Evolutionary conservation across 78 protist species (phyloP).

Genomic region (Ministeria vibrans): DNA sequence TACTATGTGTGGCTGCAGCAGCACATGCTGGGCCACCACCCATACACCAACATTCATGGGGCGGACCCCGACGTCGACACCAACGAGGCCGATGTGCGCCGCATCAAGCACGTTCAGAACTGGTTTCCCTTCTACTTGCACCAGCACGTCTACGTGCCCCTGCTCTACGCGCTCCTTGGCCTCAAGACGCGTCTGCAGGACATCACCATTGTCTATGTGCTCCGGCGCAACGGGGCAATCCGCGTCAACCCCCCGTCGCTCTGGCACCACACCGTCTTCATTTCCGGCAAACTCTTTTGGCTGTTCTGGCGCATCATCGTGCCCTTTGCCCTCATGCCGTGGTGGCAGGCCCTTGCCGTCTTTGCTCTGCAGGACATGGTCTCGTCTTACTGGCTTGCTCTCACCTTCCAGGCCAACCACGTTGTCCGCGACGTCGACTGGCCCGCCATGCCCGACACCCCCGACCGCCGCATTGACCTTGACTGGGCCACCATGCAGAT

Average conservation of each 20-base stretch:
- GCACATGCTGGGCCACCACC: conserved; percentile 37
- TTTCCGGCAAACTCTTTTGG: conserved; percentile 15
- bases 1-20: conserved; percentile 25
- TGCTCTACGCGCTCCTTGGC: conserved; percentile 23
- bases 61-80: conserved; percentile 34
- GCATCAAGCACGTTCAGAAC: conserved; percentile 16
- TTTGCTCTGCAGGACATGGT: conserved; percentile 12
- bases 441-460: conserved; percentile 21
- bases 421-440: conserved; percentile 19
- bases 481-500: conserved; percentile 37
- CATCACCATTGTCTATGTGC: conserved; percentile 9
- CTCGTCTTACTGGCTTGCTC: conserved; percentile 21
- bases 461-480: background rate
- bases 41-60: conserved; percentile 37
- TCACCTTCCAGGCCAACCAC: conserved; percentile 36
- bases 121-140: conserved; percentile 23
- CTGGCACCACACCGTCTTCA: background rate
- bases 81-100: conserved; percentile 22
- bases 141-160: conserved; percentile 29
- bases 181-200: conserved; percentile 25
- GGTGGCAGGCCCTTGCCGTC: background rate
- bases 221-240: conserved; percentile 11
- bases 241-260: conserved; percentile 9
- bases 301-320: conserved; percentile 11
- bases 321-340: background rate